Evolutionary conservation across 2,329 filamentous ascomycete genomes (phyloP).

Genomic region (Cryphonectria naterciae): DNA sequence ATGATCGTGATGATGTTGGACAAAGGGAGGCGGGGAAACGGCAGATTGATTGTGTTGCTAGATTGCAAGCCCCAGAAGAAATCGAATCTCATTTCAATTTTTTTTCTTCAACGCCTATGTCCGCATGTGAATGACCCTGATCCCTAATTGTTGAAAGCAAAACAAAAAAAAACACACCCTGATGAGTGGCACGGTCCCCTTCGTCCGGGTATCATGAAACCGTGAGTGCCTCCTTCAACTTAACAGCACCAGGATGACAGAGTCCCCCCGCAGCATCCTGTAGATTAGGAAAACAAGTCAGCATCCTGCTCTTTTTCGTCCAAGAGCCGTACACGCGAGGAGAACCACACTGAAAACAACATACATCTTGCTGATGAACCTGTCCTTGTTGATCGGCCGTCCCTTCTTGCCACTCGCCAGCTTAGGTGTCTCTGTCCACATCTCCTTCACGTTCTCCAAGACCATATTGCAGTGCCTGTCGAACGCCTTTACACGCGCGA

Average conservation of each 20-base stretch:
- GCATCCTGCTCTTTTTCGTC: constrained; percentile 15
- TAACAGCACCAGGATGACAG: constrained; percentile 83
- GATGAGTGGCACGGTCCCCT: constrained; percentile 22
- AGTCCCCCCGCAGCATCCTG: constrained; percentile 86
- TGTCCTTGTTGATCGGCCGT: constrained; percentile 91
- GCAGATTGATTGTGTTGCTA: not conserved
- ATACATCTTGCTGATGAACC: constrained; percentile 97
- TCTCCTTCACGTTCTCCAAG: constrained; percentile 95
- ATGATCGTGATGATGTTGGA: not conserved
- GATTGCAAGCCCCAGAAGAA: constrained; percentile 21
- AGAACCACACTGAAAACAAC: constrained; percentile 39
- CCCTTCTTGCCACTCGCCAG: constrained; percentile 86
- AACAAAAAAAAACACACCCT: constrained; percentile 26
- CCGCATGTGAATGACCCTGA: constrained; percentile 30
- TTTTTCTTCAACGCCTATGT: constrained; percentile 30
- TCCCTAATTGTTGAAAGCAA: constrained; percentile 25
- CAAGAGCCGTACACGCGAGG: not conserved
- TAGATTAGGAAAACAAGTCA: constrained; percentile 14
- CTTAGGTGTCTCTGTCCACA: constrained; percentile 96
- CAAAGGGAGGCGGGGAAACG: not conserved
- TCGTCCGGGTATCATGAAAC: constrained; percentile 29
- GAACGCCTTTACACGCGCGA: constrained; percentile 97
- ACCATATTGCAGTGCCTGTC: constrained; percentile 99
- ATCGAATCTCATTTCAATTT: constrained; percentile 24
- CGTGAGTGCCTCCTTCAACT: constrained; percentile 53